These are phyloP conservation scores for Spatholobus suberectus DNA, from an alignment of 306 rosid species.

Conservation along the genomic window DNA sequence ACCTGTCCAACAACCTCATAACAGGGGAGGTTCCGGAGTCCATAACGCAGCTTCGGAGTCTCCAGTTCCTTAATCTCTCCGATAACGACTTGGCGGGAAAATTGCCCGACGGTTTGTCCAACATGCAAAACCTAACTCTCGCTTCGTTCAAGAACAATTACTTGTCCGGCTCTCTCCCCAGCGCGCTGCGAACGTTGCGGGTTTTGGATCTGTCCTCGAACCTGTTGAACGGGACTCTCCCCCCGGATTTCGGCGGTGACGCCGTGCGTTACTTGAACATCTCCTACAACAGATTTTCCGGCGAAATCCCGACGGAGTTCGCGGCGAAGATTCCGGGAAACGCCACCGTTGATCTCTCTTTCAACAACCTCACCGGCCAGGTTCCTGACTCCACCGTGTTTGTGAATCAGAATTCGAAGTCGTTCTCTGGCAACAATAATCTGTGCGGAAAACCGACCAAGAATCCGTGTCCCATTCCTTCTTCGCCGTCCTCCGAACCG, in stretches of 20 bases:
- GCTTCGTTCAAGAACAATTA: slow-evolving; percentile 70
- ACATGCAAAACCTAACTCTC: slow-evolving; percentile 53
- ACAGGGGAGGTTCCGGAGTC: slow-evolving; percentile 65
- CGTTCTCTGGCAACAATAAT: slow-evolving; percentile 62
- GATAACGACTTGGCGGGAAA: slow-evolving; percentile 83
- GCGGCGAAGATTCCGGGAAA: slow-evolving; percentile 53
- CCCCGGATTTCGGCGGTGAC: slow-evolving; percentile 64
- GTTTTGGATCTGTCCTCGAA: slow-evolving; percentile 84
- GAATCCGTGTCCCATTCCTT: slow-evolving; percentile 66
- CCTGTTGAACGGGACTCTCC: slow-evolving; percentile 76
- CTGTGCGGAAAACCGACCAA: slow-evolving; percentile 66
- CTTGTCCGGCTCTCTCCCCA: slow-evolving; percentile 63
- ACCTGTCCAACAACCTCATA: slow-evolving; percentile 66
- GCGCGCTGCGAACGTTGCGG: slow-evolving; percentile 47
- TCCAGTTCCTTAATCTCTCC: slow-evolving; percentile 72
- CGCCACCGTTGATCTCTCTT: slow-evolving; percentile 80
- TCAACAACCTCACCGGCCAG: slow-evolving; percentile 70
- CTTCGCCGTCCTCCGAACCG: slow-evolving; percentile 59
- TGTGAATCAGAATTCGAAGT: slow-evolving; percentile 46
- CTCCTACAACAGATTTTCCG: slow-evolving; percentile 72
- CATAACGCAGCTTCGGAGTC: slow-evolving; percentile 42
- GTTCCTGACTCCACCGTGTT: slow-evolving; percentile 60
- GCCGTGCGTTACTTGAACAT: slow-evolving; percentile 60
- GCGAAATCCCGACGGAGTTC: slow-evolving; percentile 64
- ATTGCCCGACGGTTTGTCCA: slow-evolving; percentile 55